phyloP scores from a whole-genome alignment of 306 rosid species.

The Lathyrus sativus region DNA sequence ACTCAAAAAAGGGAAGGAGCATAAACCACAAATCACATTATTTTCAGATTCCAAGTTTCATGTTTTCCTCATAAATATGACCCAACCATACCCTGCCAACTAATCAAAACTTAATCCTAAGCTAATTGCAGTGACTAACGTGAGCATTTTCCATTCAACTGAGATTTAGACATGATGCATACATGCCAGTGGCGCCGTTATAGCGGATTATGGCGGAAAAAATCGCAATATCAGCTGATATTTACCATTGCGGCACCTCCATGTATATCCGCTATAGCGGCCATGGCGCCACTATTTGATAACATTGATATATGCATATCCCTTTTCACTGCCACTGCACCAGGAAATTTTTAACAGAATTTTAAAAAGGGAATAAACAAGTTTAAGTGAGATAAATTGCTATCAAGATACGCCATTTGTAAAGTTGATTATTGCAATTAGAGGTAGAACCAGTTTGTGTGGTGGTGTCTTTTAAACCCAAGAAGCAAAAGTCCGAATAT shows the following conservation, averaged over 20 bases:
- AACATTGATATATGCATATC: background rate
- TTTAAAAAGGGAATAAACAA: background rate
- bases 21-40: background rate
- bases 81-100: background rate
- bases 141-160: background rate
- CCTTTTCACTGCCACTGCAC: background rate
- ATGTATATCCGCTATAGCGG: too few species aligned
- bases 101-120: constrained; percentile 6
- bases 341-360: background rate
- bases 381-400: background rate
- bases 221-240: too few species aligned
- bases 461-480: background rate
- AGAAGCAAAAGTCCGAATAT: background rate
- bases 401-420: background rate
- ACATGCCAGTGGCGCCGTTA: too few species aligned
- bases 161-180: background rate
- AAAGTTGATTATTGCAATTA: background rate
- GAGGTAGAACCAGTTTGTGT: background rate
- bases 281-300: too few species aligned
- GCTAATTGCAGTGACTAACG: background rate
- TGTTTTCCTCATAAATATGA: constrained; percentile 1
- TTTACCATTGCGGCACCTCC: too few species aligned
- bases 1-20: background rate
- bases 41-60: constrained; percentile 18
- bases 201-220: too few species aligned